Evolutionary conservation across 768 basidiomycete genomes (phyloP).

Genomic region (Rhodotorula paludigena): DNA sequence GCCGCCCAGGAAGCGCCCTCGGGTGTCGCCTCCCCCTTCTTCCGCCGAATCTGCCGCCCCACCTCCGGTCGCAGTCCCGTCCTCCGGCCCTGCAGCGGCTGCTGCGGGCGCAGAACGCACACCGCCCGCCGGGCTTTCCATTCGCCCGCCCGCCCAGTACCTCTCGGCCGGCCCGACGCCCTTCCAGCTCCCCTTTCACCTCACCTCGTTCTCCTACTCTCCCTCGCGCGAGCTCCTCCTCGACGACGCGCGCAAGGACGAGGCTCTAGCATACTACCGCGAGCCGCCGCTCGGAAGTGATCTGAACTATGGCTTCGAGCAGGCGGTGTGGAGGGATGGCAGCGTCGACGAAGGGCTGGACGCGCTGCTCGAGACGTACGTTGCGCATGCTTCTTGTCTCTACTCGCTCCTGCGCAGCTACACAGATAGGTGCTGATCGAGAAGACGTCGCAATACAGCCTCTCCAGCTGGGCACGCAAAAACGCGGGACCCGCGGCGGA

Average conservation of each 20-base stretch:
- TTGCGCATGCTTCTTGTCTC: background rate
- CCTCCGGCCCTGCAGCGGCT: background rate
- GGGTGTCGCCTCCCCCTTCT: background rate
- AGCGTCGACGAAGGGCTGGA: constrained; percentile 59
- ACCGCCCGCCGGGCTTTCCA: constrained; percentile 27
- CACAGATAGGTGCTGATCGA: background rate
- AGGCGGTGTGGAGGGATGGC: constrained; percentile 69
- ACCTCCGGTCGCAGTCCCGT: background rate
- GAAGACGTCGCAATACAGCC: background rate
- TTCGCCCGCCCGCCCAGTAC: constrained; percentile 13
- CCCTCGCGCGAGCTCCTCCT: constrained; percentile 38
- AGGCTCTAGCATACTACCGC: constrained; percentile 29
- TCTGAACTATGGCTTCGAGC: constrained; percentile 65
- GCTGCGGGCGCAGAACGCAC: constrained; percentile 14
- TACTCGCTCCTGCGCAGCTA: background rate
- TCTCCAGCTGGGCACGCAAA: constrained; percentile 3
- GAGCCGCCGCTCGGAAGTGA: constrained; percentile 46
- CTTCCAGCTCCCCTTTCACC: constrained; percentile 33
- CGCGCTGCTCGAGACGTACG: constrained; percentile 42
- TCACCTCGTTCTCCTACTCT: constrained; percentile 43
- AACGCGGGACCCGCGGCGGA: constrained; percentile 6
- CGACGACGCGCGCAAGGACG: constrained; percentile 16
- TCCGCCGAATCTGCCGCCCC: background rate
- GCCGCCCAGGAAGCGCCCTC: background rate
- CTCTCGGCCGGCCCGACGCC: constrained; percentile 1